These are phyloP conservation scores for Tanozyma kutaoensis DNA, from an alignment of 805 yeast species.

Conservation along the genomic window DNA sequence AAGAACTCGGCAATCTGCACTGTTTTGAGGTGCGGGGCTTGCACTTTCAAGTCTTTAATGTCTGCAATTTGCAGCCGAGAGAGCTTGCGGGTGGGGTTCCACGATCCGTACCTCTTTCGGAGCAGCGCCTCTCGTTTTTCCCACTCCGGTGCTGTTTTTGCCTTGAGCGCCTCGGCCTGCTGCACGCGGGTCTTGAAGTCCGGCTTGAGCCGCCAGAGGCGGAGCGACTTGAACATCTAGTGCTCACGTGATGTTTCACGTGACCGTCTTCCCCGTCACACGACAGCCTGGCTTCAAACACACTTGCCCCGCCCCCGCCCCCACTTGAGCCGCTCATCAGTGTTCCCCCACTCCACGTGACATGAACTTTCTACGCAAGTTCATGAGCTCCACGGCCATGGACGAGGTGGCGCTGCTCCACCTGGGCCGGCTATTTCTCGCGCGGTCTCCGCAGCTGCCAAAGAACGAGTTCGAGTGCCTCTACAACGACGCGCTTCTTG, in stretches of 20 bases:
- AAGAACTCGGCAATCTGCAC: slow-evolving; percentile 50
- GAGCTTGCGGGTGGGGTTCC: slow-evolving; percentile 59
- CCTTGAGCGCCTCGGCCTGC: slow-evolving; percentile 26
- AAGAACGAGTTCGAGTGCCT: slow-evolving; percentile 78
- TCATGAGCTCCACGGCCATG: slow-evolving; percentile 41
- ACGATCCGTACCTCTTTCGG: slow-evolving; percentile 45
- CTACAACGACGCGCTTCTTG: slow-evolving; percentile 67
- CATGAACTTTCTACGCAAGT: slow-evolving; percentile 65
- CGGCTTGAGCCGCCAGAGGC: neutral
- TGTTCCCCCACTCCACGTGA: neutral
- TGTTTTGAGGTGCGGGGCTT: slow-evolving; percentile 48
- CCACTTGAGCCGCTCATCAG: neutral
- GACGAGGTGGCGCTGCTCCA: slow-evolving; percentile 61
- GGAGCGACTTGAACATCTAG: neutral
- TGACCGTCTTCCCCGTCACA: neutral
- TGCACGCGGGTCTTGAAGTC: slow-evolving; percentile 6
- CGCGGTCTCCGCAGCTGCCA: slow-evolving; percentile 69
- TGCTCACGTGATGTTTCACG: neutral
- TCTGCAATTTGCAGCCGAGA: slow-evolving; percentile 60
- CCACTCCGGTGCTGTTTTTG: slow-evolving; percentile 38
- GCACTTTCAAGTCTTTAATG: slow-evolving; percentile 39
- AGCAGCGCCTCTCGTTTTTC: slow-evolving; percentile 52
- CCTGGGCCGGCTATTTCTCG: slow-evolving; percentile 64
- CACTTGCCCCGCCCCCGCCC: neutral
- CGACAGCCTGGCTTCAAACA: neutral